Evolutionary conservation across 345 rosid genomes (phyloP).

Genomic region (Noccaea caerulescens): DNA sequence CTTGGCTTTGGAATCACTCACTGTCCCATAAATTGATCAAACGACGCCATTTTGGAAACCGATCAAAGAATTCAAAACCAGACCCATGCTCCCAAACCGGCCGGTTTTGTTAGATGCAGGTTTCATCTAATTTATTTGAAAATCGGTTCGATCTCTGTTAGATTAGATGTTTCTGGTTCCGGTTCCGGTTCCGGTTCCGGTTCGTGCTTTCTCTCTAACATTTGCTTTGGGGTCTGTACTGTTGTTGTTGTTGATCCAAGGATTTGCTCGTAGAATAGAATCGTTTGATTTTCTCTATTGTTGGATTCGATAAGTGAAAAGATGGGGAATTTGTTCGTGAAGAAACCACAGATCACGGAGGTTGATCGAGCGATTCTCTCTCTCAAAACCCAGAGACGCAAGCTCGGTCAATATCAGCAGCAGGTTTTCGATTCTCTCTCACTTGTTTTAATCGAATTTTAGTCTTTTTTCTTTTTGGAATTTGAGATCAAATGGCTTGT

Average conservation of each 20-base stretch:
- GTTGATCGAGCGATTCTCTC: constrained; percentile 96
- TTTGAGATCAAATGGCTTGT: constrained; percentile 12
- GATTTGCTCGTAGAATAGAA: neutral
- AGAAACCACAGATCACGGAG: constrained; percentile 95
- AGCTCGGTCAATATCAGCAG: constrained; percentile 86
- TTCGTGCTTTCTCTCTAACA: neutral
- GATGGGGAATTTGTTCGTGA: constrained; percentile 95
- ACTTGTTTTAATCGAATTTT: constrained; percentile 10
- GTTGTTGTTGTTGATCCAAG: constrained; percentile 18
- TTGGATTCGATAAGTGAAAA: neutral
- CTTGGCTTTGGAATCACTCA: constrained; percentile 11
- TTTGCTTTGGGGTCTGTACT: neutral
- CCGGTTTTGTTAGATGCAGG: neutral
- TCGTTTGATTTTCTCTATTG: neutral
- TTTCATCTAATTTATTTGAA: neutral
- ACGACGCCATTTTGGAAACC: constrained; percentile 1
- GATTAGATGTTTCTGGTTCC: constrained; percentile 4
- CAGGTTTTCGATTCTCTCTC: constrained; percentile 54
- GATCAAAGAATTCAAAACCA: constrained; percentile 8
- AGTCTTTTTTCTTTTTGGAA: constrained; percentile 3
- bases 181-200: constrained; percentile 21
- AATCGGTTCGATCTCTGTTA: constrained; percentile 12
- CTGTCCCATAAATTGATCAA: neutral
- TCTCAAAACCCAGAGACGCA: constrained; percentile 94
- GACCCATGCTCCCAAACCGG: neutral